Evolutionary conservation across 768 basidiomycete genomes (phyloP), one percentile per base, ranked within the genome.

Genomic region (Thelephora ganbajun): DNA sequence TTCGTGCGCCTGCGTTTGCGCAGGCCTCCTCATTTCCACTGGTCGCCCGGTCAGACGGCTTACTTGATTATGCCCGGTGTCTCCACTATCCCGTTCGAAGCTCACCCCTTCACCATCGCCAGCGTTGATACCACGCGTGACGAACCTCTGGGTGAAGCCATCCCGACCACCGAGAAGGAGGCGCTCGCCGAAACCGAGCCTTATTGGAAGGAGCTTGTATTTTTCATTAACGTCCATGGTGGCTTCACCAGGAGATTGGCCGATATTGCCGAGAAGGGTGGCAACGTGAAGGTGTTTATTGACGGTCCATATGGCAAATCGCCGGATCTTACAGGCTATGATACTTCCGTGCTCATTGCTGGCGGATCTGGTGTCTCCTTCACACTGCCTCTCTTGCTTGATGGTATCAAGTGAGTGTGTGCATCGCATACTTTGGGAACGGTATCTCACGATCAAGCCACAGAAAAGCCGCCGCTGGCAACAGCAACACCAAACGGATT

Each of bases 41-140:
- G 73, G 73, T 54, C 57, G 4, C 67, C 79, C 0, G 79, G 79
- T 6, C 79, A 80, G 58, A 66, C 68, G 33, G 71, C 67, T 0
- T 79, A 69, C 53, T 61, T 80, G 18, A 67, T 63, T 9, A 61
- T 79, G 53, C 76, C 76, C 3, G 54, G 63, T 1, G 62, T 76
- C 5, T 72, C 72, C 11, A 44, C 46, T 0, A 56, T 67, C 22
- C 70, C 72, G 5, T 67, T 72, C 26, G 73, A 80, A 57, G 60
- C 73, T 0, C 79, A 80, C 50, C 79, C 79, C 1, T 80, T 81
- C 59, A 77, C 79, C 0, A 79, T 80, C 47, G 65, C 74, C 5
- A 72, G 63, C n/a, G 55, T 51, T n/a, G 45, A 53, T 16, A 18
- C 35, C 16, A n/a, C 47, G 12, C n/a, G 16, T 22, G 20, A 30